Base-by-base conservation (phyloP, 306 rosid species). In the Medicago arabica region DNA sequence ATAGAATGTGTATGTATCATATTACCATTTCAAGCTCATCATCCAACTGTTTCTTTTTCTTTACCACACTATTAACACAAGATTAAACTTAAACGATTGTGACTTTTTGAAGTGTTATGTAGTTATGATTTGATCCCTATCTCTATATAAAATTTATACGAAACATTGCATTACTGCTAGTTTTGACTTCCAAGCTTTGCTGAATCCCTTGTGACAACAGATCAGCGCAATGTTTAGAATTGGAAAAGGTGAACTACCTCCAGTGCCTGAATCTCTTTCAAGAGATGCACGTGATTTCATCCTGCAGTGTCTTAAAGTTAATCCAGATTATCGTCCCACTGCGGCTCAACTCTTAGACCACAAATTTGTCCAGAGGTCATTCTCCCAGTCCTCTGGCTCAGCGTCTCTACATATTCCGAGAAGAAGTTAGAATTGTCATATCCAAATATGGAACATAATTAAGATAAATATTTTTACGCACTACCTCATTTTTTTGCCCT, bases 231-330 rank as follows among this genome's bases (percentile, higher is more conserved):
- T 94, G 77, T 94, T 64, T 77, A 87, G 79, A 74, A 94, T 94
- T 43, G 98, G 97, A 78, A 88, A 82, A 85, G 98, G 98, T 14
- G 89, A 82, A 73, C 88, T 65, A 13, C 98, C 98, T 28, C 72
- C 53, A n/a, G 82, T 94, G 70, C 88, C 96, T 3, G 95, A 88
- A 44, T 58, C 88, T 77, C 97, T 94, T 69, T 87, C 97, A 47
- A 85, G 5, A 34, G 97, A 94, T 80, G 96, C 93, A 12, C 82
- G 43, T 15, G 88, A 86, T 85, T 94, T 94, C 75, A 87, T 94
- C 51, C 65, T 74, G 74, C 81, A 78, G 76, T 94, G 97, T 86
- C 82, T 94, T 12, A 83, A 85, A 88, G 93, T 86, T 67, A 81
- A 83, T 81, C 91, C 97, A 13, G 54, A 71, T 18, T 79, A 71